A percentile compares a stretch with the other conserved stretches of the same genome.
Evolutionary conservation across 192 early-diverging fungal genomes (phyloP).

Genomic region (Entophlyctis helioformis): DNA sequence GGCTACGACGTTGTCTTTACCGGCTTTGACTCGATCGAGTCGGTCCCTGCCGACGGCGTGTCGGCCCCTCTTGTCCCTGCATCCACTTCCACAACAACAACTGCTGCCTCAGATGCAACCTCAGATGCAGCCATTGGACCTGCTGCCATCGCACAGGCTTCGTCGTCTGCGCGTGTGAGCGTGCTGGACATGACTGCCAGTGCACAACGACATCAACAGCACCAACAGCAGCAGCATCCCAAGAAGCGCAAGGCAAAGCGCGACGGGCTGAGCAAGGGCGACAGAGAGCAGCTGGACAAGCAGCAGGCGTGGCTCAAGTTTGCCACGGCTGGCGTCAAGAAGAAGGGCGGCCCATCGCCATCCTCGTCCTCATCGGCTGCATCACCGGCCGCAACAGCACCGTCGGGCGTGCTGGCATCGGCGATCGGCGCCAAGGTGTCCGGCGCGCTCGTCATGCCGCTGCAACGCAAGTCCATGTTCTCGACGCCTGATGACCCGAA

Average conservation of each 20-base stretch:
- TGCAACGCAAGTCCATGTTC: conserved; percentile 66
- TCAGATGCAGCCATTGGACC: too few relatives aligned
- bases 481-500: conserved; percentile 70
- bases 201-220: conserved; percentile 10
- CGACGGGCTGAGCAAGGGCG: conserved; percentile 24
- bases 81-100: too few relatives aligned
- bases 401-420: too few relatives aligned
- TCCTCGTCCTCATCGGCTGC: conserved; percentile 6
- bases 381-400: too few relatives aligned
- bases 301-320: conserved; percentile 67
- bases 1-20: conserved; percentile 44
- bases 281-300: conserved; percentile 51
- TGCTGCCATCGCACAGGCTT: too few relatives aligned
- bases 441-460: conserved; percentile 11
- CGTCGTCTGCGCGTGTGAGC: conserved; percentile 7
- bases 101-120: too few relatives aligned
- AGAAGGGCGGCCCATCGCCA: conserved; percentile 37
- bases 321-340: conserved; percentile 38
- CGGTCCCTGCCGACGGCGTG: conserved; percentile 20
- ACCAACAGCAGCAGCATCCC: conserved; percentile 11
- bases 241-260: conserved; percentile 42
- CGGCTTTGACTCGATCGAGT: conserved; percentile 45
- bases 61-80: conserved; percentile 13
- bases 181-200: conserved; percentile 2
- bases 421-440: not conserved